phyloP scores from a whole-genome alignment of 306 rosid genomes.

The Alnus rubra region DNA sequence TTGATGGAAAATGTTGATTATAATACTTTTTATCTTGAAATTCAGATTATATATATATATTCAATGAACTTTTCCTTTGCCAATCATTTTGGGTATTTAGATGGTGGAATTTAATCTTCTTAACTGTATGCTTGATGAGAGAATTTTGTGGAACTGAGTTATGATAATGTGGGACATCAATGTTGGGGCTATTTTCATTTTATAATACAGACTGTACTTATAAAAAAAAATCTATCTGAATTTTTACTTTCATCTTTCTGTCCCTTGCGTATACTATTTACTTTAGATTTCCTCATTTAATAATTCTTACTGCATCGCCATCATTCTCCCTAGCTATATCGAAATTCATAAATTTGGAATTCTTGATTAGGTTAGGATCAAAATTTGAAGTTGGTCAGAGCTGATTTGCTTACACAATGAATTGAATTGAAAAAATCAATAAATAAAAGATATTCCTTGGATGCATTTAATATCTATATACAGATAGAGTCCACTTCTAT shows the following conservation, averaged over 20 bases:
- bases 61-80: too few relatives aligned
- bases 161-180: too few relatives aligned
- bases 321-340: neutral
- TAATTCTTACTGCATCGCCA: neutral
- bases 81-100: too few relatives aligned
- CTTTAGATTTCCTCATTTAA: too few relatives aligned
- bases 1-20: conserved; percentile 25
- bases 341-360: neutral
- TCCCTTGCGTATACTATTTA: neutral
- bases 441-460: neutral
- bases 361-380: neutral
- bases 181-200: neutral
- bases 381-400: neutral
- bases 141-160: neutral
- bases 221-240: neutral
- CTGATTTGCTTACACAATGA: neutral
- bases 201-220: neutral
- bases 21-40: too few relatives aligned
- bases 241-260: neutral
- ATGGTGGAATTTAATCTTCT: neutral
- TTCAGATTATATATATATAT: too few relatives aligned
- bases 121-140: neutral
- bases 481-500: neutral
- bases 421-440: neutral
- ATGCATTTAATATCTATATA: neutral